phyloP scores from a whole-genome alignment of 345 rosid species.

The Litchi chinensis region DNA sequence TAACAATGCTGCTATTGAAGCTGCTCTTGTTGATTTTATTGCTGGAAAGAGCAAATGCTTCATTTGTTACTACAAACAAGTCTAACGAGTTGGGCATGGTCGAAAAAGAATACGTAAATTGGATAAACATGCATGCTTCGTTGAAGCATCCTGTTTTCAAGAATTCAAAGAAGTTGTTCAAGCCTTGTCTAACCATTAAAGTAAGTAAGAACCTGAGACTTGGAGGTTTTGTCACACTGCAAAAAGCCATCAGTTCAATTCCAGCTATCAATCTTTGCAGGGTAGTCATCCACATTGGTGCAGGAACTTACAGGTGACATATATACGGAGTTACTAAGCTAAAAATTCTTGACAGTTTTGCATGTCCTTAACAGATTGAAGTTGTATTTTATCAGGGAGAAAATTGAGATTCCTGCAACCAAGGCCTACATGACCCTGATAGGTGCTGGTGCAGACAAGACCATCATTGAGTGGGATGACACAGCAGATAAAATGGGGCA shows the following conservation, averaged over 20 bases:
- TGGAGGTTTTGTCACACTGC: conserved; percentile 30
- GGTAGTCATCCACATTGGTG: conserved; percentile 33
- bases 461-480: conserved; percentile 46
- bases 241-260: conserved; percentile 38
- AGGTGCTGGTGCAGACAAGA: conserved; percentile 46
- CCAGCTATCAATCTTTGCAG: conserved; percentile 43
- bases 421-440: conserved; percentile 41
- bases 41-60: conserved; percentile 24
- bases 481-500: conserved; percentile 39
- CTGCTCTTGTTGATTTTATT: conserved; percentile 31
- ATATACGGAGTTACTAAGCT: not conserved
- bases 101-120: conserved; percentile 36
- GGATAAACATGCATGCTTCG: conserved; percentile 32
- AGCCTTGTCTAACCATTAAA: conserved; percentile 36
- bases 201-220: conserved; percentile 28
- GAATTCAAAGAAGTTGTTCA: conserved; percentile 32
- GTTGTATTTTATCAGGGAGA: conserved; percentile 37
- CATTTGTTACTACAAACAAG: conserved; percentile 7
- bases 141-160: conserved; percentile 30
- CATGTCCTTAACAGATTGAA: not conserved
- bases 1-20: conserved; percentile 32
- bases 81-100: conserved; percentile 19
- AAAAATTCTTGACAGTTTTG: not conserved
- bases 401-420: conserved; percentile 44
- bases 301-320: conserved; percentile 43